These are phyloP conservation scores for Shiraia sp. DNA, from an alignment of 2,329 filamentous ascomycete species.

Conservation along the genomic window DNA sequence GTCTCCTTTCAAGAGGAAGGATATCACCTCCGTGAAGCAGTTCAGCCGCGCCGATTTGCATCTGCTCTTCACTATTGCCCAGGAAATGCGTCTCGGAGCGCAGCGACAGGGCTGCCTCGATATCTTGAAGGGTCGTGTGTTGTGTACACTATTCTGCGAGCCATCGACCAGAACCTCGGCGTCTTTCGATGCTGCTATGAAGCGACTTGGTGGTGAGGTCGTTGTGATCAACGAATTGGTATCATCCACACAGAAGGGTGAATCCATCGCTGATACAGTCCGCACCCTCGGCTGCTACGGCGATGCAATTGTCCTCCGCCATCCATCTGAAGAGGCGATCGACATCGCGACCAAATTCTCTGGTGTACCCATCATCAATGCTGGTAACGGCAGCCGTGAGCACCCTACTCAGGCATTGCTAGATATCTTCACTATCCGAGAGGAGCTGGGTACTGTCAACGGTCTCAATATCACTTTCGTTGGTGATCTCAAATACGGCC, in stretches of 20 bases:
- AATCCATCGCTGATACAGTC: constrained; percentile 89
- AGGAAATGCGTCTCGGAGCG: constrained; percentile 95
- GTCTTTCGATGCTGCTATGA: constrained; percentile 98
- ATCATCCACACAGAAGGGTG: constrained; percentile 92
- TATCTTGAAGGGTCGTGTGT: constrained; percentile 80
- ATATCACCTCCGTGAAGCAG: constrained; percentile 89
- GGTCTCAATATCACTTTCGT: constrained; percentile 95
- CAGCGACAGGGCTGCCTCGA: constrained; percentile 89
- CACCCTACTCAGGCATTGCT: constrained; percentile 98
- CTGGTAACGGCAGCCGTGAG: constrained; percentile 92
- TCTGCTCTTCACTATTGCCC: constrained; percentile 90
- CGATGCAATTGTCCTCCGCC: constrained; percentile 93
- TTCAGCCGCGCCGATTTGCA: constrained; percentile 88
- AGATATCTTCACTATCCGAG: constrained; percentile 96
- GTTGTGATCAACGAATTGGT: constrained; percentile 79
- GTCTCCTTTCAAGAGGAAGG: constrained; percentile 85
- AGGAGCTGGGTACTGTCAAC: constrained; percentile 93
- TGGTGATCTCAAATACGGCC: constrained; percentile 89
- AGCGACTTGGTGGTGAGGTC: constrained; percentile 88
- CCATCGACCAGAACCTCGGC: constrained; percentile 93
- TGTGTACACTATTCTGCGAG: constrained; percentile 96
- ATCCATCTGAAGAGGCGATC: constrained; percentile 80
- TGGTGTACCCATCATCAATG: constrained; percentile 92
- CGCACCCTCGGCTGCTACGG: constrained; percentile 92
- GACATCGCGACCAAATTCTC: constrained; percentile 85